Evolutionary conservation across 306 rosid species (phyloP), one percentile per base, ranked within the genome.

Genomic region (Dalbergia oliveri): DNA sequence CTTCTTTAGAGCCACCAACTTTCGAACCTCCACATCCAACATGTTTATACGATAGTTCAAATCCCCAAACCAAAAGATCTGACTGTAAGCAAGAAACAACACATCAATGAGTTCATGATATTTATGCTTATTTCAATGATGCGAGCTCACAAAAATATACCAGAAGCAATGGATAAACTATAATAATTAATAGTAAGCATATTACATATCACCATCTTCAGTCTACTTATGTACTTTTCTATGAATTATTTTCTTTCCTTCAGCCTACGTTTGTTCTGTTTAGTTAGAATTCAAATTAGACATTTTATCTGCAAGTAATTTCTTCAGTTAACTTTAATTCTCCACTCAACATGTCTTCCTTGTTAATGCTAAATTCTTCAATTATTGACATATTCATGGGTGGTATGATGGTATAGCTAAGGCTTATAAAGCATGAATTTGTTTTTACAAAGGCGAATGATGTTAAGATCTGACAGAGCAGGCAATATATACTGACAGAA

Each of bases 31-130:
- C 0, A 11, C 76, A 60, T 95, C 97, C 85, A 78, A 66, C 89
- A 88, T 58, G 78, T 85, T 91, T 85, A 95, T 86, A 12, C 99
- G 98, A 77, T 93, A 95, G 81, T 95, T 95, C 84, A 95, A 86
- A 87, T 95, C 98, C 35, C 99, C 97, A 81, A 95, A 91, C 99
- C 98, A 95, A 87, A 95, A 91, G 51, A 95, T 88, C 77, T 95
- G 94, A 79, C 99, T 93, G 97, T 69, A 66, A 19, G 69, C 76
- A 76, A 12, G 51, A 84, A 79, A 45, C 67, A 86, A 47, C 19
- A 50, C 21, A 61, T 84, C 35, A 88, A 51, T 73, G 49, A 78
- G 45, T 78, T 16, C 54, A 56, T 21, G n/a, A 68, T 53, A 66
- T 19, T 69, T 67, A 74, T 78, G 43, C 65, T 43, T 37, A 67